Percentiles rank a stretch among this genome's conserved stretches.
These are phyloP conservation scores for Corynespora cassiicola DNA, from an alignment of 2,329 filamentous ascomycete species.

Conservation along the genomic window DNA sequence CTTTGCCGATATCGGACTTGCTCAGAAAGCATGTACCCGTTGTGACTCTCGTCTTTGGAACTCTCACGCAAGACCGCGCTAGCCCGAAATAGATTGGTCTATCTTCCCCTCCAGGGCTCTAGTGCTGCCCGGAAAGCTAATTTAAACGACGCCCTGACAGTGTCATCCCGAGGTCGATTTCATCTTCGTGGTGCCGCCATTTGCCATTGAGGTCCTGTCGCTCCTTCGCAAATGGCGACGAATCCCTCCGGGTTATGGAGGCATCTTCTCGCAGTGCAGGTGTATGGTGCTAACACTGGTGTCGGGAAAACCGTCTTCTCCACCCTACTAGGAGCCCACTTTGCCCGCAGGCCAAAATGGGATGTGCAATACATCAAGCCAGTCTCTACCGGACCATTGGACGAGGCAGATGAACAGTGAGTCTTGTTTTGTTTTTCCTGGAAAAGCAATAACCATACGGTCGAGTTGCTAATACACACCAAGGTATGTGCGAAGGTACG, in stretches of 20 bases:
- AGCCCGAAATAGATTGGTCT: too few species aligned
- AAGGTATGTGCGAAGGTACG: constrained; percentile 70
- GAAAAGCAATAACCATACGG: background rate
- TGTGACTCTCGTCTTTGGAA: too few species aligned
- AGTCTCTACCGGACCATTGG: constrained; percentile 74
- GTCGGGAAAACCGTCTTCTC: constrained; percentile 86
- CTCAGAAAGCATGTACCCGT: too few species aligned
- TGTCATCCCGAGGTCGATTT: too few species aligned
- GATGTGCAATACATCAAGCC: constrained; percentile 76
- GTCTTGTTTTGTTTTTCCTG: constrained; percentile 8
- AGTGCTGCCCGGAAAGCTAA: constrained; percentile 2
- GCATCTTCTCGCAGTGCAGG: constrained; percentile 71
- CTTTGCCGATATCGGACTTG: too few species aligned
- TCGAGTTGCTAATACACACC: constrained; percentile 7
- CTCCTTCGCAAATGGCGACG: constrained; percentile 43
- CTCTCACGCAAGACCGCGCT: too few species aligned
- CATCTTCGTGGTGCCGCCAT: too few species aligned
- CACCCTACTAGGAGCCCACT: constrained; percentile 72
- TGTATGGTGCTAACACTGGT: constrained; percentile 84
- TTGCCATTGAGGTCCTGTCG: too few species aligned
- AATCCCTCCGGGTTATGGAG: constrained; percentile 71
- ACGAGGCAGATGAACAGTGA: constrained; percentile 75
- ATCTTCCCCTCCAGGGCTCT: too few species aligned
- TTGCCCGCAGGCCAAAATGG: constrained; percentile 25
- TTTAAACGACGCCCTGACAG: constrained; percentile 1